phyloP scores from a whole-genome alignment of 140 eudicot genomes.

The Cichorium intybus region DNA sequence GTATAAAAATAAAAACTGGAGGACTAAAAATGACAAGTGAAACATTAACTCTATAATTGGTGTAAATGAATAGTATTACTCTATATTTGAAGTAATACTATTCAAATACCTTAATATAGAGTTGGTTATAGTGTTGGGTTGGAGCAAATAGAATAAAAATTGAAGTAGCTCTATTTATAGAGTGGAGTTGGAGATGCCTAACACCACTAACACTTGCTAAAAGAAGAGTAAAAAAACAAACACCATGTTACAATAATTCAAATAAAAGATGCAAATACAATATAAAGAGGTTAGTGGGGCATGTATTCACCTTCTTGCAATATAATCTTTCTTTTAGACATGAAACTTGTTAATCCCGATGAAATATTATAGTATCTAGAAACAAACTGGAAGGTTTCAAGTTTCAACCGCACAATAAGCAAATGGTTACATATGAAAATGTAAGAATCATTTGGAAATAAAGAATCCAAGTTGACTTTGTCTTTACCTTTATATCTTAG shows the following conservation, averaged over 20 bases:
- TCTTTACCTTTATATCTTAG: slow-evolving; percentile 82
- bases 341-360: slow-evolving; percentile 75
- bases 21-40: too few relatives aligned
- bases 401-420: slow-evolving; percentile 13
- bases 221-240: slow-evolving; percentile 26
- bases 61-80: too few relatives aligned
- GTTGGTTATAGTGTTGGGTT: too few relatives aligned
- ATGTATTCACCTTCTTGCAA: slow-evolving; percentile 60
- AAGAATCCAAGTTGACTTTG: slow-evolving; percentile 10
- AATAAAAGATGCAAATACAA: neutral
- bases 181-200: too few relatives aligned
- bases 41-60: too few relatives aligned
- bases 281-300: neutral
- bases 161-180: too few relatives aligned
- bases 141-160: too few relatives aligned
- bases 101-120: too few relatives aligned
- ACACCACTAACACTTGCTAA: slow-evolving; percentile 71
- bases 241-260: slow-evolving; percentile 7
- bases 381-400: slow-evolving; percentile 81
- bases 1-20: too few relatives aligned
- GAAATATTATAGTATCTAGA: slow-evolving; percentile 80
- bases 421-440: neutral
- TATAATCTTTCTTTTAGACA: slow-evolving; percentile 51
- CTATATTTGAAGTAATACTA: too few relatives aligned
- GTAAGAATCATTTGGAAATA: neutral